Evolutionary conservation across 306 rosid genomes (phyloP), one percentile per base, ranked within the genome.

Genomic region (Arachis hypogaea): DNA sequence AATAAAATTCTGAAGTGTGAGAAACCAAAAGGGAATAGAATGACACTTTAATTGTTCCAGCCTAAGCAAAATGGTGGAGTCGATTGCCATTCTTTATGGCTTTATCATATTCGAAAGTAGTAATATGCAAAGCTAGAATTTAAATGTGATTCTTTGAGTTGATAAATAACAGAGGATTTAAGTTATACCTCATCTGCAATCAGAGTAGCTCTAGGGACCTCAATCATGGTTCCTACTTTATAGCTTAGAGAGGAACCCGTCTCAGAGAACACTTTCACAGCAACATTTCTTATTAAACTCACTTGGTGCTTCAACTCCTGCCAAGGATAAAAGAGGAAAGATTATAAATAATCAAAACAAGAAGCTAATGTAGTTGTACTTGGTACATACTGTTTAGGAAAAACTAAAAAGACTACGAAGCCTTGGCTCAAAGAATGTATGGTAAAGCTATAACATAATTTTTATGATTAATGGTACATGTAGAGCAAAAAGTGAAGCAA

Each of bases 161-260:
- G 28, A 22, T 22, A 22, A 22, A 22, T 22, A 22, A 22, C 1
- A 11, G 9, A 55, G 60, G 30, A 67, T 42, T 56, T 22, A 59
- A 72, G 54, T 18, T 29, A 64, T 78, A 92, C 97, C 98, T 94
- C 98, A 76, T 94, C 98, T 50, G 99, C 99, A 82, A 94, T 78
- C 7, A 92, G 82, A 40, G 96, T 95, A 57, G 98, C 98, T 87
- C 99, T 87, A 66, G 99, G 99, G 77, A 94, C 85, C 86, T 94
- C 99, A 49, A 92, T 94, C 99, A 94, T 94, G 44, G 99, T 94
- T 66, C 99, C 99, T 9, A 94, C 93, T 81, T 92, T 94, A 68
- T 84, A 94, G 81, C 62, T 84, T 76, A 94, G 18, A 72, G 96
- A 77, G 56, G 96, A 82, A 56, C 83, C 93, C 90, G 81, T 90